These are phyloP conservation scores for Fusarium nanum DNA, from an alignment of 2,329 filamentous ascomycete genomes.

Conservation along the genomic window DNA sequence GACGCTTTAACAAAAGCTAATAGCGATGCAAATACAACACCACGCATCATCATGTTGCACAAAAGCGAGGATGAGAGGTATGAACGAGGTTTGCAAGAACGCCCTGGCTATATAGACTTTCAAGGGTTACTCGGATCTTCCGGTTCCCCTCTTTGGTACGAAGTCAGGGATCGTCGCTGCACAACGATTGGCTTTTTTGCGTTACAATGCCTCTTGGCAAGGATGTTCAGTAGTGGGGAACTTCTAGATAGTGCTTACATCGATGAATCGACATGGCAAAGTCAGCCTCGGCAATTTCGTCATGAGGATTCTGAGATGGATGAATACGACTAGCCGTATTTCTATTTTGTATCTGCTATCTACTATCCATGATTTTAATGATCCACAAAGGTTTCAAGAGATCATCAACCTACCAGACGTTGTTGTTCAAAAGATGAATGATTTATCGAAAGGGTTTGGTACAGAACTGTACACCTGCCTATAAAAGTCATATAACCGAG, in stretches of 20 bases:
- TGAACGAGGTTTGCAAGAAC: accelerated
- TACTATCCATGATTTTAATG: accelerated
- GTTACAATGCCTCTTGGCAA: neutral
- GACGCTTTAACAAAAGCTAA: neutral
- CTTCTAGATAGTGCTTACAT: neutral
- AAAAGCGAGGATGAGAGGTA: accelerated
- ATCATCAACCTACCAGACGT: too few species aligned
- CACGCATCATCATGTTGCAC: neutral
- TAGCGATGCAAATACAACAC: neutral
- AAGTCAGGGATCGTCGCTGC: neutral
- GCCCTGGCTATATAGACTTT: neutral
- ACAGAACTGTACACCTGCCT: neutral
- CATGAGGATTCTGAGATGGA: neutral
- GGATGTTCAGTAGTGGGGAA: neutral
- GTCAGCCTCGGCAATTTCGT: too few species aligned
- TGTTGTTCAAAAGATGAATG: too few species aligned
- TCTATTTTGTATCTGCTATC: accelerated
- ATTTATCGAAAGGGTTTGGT: accelerated
- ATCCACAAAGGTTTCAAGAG: too few species aligned
- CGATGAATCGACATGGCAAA: too few species aligned
- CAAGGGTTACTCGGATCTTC: neutral
- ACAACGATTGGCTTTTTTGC: neutral
- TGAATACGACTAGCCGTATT: too few species aligned
- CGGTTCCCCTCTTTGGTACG: neutral
- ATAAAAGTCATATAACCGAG: neutral